Conservation (phyloP, 176 grass and related monocot genomes). For the Lolium rigidum region DNA sequence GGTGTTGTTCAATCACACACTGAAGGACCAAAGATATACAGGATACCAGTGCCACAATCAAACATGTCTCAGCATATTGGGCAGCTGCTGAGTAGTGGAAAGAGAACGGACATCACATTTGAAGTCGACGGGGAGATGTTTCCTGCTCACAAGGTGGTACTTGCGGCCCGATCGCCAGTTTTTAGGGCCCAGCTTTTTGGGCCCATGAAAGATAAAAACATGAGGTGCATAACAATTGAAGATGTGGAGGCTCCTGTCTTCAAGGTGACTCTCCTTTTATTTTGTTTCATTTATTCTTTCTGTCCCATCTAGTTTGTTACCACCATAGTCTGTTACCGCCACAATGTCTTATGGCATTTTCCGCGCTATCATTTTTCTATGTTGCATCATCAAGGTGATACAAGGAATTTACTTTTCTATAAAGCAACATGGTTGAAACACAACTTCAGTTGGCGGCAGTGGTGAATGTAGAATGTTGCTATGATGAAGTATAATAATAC, state of each 20-base stretch:
- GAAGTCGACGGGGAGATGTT: constrained; percentile 86
- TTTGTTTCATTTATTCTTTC: constrained; percentile 31
- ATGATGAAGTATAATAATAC: background rate
- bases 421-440: background rate
- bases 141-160: constrained; percentile 84
- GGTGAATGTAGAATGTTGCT: too few species aligned
- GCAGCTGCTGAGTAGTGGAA: constrained; percentile 68
- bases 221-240: constrained; percentile 82
- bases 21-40: constrained; percentile 84
- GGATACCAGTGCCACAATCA: constrained; percentile 77
- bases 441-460: background rate
- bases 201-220: constrained; percentile 92
- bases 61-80: constrained; percentile 85
- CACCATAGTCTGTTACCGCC: background rate
- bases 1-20: constrained; percentile 93
- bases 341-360: background rate
- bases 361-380: background rate
- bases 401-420: background rate
- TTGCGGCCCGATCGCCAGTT: constrained; percentile 88
- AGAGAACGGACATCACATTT: constrained; percentile 74
- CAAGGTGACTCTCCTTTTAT: constrained; percentile 47
- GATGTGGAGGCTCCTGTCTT: constrained; percentile 95
- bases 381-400: background rate
- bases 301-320: constrained; percentile 11
- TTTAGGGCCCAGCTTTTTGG: constrained; percentile 98